Percentiles rank a stretch among this genome's conserved stretches.
Evolutionary conservation across 805 yeast species (phyloP).

Genomic region (Metschnikowia drakensbergensis): DNA sequence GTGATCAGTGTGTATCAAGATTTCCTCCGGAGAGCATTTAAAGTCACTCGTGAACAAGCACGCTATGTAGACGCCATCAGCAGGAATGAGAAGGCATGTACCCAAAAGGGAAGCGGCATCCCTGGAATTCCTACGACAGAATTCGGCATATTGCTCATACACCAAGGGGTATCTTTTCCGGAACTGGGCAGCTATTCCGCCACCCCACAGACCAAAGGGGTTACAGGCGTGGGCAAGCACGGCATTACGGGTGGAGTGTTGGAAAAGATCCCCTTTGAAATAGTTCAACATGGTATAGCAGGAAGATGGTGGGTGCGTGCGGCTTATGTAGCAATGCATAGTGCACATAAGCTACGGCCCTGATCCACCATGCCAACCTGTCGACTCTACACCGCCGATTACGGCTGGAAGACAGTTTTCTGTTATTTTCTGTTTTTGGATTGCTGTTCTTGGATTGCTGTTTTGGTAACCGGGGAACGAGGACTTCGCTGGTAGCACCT

Average conservation of each 20-base stretch:
- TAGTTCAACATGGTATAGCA: conserved; percentile 37
- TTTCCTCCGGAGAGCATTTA: conserved; percentile 40
- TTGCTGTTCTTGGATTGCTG: too few species aligned
- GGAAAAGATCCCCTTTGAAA: conserved; percentile 56
- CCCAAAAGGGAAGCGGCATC: conserved; percentile 44
- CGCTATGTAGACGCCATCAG: conserved; percentile 41
- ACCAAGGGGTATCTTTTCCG: conserved; percentile 53
- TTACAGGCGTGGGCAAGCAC: conserved; percentile 78
- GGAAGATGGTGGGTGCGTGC: background rate
- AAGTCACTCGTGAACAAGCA: conserved; percentile 70
- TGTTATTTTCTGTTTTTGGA: too few species aligned
- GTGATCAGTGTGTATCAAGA: conserved; percentile 46
- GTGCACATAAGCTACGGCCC: background rate
- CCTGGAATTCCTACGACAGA: conserved; percentile 31
- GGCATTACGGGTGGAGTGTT: conserved; percentile 25
- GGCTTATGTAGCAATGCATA: background rate
- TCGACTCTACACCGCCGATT: too few species aligned
- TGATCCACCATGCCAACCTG: too few species aligned
- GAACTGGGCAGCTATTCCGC: conserved; percentile 69
- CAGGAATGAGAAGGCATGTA: conserved; percentile 40
- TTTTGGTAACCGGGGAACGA: background rate
- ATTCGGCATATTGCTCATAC: conserved; percentile 43
- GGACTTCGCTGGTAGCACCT: background rate
- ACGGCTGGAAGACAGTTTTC: too few species aligned
- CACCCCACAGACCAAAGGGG: conserved; percentile 79